Evolutionary conservation across 345 rosid species (phyloP), one percentile per base, ranked within the genome.

Genomic region (Acer yangbiense): DNA sequence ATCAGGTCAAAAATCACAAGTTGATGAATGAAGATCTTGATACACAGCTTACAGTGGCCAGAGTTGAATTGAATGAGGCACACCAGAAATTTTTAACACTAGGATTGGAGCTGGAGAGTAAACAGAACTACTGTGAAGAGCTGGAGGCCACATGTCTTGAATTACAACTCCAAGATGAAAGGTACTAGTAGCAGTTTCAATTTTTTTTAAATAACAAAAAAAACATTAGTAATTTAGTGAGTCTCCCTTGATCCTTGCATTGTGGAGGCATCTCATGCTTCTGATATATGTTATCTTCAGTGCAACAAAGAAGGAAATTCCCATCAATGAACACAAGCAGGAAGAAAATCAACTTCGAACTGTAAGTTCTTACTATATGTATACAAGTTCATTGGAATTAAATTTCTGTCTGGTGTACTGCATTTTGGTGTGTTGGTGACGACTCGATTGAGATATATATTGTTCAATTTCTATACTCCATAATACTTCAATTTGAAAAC

Each of bases 281-380:
- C 23, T 78, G 75, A 72, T 80, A 29, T 71, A 23, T 76, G 68
- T 54, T 77, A 48, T 73, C 81, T 85, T 82, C 91, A 96, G 99
- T 77, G 64, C 71, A 74, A 78, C 72, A 35, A 87, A 76, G 78
- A 83, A 83, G 72, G 87, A 81, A 80, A 57, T 23, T 55, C 82
- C 80, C 8, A 46, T 41, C 44, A 35, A 57, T 72, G 89, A 90
- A 72, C 62, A 79, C 75, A 79, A 76, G 80, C 79, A 65, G 81
- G 90, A 84, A 16, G 90, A 83, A 63, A 91, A 80, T 72, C 85
- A 88, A 21, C 86, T 87, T 73, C 87, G 87, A 78, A 85, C 87
- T 21, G 98, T 94, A 85, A 91, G 99, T 89, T 78, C 46, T 50
- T 54, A 41, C 63, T 58, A 39, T 25, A 55, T 21, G 43, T 29